These are phyloP conservation scores for Spathaspora sp. DNA, from an alignment of 1,139 yeast species.

Conservation along the genomic window DNA sequence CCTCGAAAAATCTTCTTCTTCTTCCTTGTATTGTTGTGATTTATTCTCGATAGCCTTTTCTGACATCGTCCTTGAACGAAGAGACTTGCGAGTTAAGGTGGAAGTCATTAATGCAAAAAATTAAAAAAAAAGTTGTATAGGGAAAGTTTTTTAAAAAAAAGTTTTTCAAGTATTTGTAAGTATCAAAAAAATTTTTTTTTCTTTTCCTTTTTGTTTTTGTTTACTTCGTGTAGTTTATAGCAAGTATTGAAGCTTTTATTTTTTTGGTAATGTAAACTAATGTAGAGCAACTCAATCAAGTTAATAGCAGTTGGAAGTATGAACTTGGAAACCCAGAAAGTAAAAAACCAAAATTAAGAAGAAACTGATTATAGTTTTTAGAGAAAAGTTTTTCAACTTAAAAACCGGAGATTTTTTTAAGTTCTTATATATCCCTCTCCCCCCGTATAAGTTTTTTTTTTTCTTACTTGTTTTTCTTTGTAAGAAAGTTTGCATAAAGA, in stretches of 20 bases:
- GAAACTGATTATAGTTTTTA: not conserved
- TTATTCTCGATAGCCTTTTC: slow-evolving; percentile 16
- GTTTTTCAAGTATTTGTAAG: too few relatives aligned
- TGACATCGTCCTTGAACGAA: slow-evolving; percentile 26
- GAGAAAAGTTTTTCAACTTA: not conserved
- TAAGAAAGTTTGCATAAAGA: not conserved
- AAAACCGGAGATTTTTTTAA: not conserved
- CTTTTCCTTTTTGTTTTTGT: not conserved
- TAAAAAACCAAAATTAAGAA: not conserved
- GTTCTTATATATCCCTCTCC: not conserved
- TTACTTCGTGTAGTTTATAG: not conserved
- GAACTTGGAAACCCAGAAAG: not conserved
- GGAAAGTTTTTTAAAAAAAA: not conserved
- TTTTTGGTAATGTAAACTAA: not conserved
- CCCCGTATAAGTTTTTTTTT: not conserved
- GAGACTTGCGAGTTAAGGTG: slow-evolving; percentile 33
- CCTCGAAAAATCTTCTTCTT: slow-evolving; percentile 11
- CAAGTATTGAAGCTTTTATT: not conserved
- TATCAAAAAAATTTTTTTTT: too few relatives aligned
- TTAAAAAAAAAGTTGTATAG: not conserved
- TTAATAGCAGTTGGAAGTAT: not conserved
- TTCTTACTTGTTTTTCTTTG: not conserved
- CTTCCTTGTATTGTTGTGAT: not conserved
- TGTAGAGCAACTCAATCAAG: not conserved
- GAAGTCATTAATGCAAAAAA: slow-evolving; percentile 12